These are phyloP conservation scores for Pugionium dolabratum DNA, from an alignment of 345 rosid genomes.

Conservation along the genomic window DNA sequence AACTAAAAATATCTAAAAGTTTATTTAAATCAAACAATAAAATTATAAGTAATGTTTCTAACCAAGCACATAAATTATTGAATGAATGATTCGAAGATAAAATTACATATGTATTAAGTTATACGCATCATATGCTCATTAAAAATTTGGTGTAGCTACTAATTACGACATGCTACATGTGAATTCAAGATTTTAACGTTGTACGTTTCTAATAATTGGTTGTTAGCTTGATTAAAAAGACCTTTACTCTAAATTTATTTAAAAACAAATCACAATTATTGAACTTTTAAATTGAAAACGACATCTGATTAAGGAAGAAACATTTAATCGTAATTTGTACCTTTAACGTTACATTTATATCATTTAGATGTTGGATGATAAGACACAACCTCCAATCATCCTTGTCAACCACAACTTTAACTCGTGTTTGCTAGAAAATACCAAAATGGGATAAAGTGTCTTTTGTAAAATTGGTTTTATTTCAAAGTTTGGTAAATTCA, in stretches of 20 bases:
- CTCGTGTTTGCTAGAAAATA: slow-evolving; percentile 24
- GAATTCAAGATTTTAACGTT: slow-evolving; percentile 12
- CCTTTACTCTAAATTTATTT: no score
- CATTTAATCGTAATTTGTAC: background rate
- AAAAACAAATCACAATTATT: background rate
- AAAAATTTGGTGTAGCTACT: slow-evolving; percentile 2
- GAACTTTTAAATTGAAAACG: slow-evolving; percentile 7
- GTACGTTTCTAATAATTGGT: background rate
- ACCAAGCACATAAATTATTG: background rate
- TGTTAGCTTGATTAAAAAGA: background rate
- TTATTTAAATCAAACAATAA: background rate
- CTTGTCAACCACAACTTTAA: slow-evolving; percentile 30
- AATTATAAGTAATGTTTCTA: background rate
- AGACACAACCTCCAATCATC: slow-evolving; percentile 8
- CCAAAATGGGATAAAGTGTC: slow-evolving; percentile 23
- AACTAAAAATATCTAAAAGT: background rate
- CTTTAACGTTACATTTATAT: background rate
- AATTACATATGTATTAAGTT: slow-evolving; percentile 11
- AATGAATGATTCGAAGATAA: background rate
- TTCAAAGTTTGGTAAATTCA: slow-evolving; percentile 24
- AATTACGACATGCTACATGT: slow-evolving; percentile 20
- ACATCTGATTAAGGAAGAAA: slow-evolving; percentile 9
- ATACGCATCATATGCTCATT: slow-evolving; percentile 27
- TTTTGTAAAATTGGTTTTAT: slow-evolving; percentile 15
- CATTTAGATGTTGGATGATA: slow-evolving; percentile 15